These are phyloP conservation scores for Waitea zeae DNA, from an alignment of 1,284 basidiomycete genomes.

Conservation along the genomic window DNA sequence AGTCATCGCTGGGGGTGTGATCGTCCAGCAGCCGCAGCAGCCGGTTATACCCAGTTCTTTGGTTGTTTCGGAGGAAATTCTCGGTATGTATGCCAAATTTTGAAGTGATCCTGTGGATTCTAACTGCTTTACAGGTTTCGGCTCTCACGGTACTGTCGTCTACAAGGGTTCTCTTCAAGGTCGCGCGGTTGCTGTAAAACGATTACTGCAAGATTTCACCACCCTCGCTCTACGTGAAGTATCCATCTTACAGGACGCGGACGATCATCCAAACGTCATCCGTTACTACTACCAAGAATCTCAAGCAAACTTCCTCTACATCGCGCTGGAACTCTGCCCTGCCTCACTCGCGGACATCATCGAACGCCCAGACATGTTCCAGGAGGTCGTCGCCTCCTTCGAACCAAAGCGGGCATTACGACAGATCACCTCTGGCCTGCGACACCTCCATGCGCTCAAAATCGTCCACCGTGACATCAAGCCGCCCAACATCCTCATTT, in stretches of 20 bases:
- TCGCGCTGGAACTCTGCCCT: conserved; percentile 92
- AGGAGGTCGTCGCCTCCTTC: conserved; percentile 50
- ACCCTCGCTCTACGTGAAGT: conserved; percentile 92
- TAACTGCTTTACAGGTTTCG: conserved; percentile 80
- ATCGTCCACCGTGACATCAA: conserved; percentile 98
- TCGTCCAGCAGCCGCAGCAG: too few species aligned
- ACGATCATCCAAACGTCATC: conserved; percentile 97
- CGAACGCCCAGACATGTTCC: conserved; percentile 64
- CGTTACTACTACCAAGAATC: conserved; percentile 97
- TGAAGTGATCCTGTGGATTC: neutral
- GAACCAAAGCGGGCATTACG: conserved; percentile 79
- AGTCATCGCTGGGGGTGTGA: too few species aligned
- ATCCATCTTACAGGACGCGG: conserved; percentile 84
- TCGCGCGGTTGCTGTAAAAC: conserved; percentile 92
- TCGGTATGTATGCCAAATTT: conserved; percentile 57
- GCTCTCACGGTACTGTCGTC: conserved; percentile 93
- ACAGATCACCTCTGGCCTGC: conserved; percentile 79
- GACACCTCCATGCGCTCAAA: conserved; percentile 87
- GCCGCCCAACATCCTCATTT: conserved; percentile 95
- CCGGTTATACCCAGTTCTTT: too few species aligned
- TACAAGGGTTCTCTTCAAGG: conserved; percentile 90
- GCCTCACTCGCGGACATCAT: conserved; percentile 89
- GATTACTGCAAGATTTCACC: conserved; percentile 89
- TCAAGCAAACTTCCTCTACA: conserved; percentile 87
- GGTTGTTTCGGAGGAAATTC: conserved; percentile 59